phyloP scores from a whole-genome alignment of 2,329 filamentous ascomycete species.

The Xylaria digitata region DNA sequence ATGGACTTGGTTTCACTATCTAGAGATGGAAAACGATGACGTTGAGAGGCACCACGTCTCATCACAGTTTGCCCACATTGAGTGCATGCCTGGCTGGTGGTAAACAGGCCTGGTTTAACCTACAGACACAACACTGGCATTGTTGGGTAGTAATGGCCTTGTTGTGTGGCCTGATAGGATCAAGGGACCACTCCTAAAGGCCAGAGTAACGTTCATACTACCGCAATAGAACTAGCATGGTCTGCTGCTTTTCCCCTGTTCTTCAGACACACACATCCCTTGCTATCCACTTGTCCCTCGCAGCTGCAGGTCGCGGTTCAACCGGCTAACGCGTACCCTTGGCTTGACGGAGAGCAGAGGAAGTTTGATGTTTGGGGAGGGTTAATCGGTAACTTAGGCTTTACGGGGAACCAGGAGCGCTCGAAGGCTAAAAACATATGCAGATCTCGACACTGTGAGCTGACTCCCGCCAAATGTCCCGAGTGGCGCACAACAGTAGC shows the following conservation, averaged over 20 bases:
- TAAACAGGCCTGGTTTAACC: conserved; percentile 18
- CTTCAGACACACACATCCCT: conserved; percentile 31
- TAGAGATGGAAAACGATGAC: conserved; percentile 19
- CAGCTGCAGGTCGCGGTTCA: conserved; percentile 39
- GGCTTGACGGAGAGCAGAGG: conserved; percentile 30
- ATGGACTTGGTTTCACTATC: conserved; percentile 20
- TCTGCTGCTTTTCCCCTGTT: conserved; percentile 35
- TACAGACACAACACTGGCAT: conserved; percentile 29
- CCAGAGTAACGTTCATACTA: conserved; percentile 40
- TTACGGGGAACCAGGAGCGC: conserved; percentile 32
- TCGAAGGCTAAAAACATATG: conserved; percentile 27
- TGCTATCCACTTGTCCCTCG: conserved; percentile 38
- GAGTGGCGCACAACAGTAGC: conserved; percentile 41
- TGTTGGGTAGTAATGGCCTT: conserved; percentile 43
- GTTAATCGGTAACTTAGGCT: conserved; percentile 27
- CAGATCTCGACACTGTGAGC: conserved; percentile 41
- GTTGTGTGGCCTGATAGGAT: conserved; percentile 47
- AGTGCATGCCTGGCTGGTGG: conserved; percentile 26
- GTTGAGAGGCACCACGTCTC: conserved; percentile 38
- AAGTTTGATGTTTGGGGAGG: conserved; percentile 22
- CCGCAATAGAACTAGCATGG: conserved; percentile 40
- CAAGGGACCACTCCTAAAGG: conserved; percentile 46
- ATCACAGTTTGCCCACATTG: conserved; percentile 31
- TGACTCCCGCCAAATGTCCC: conserved; percentile 42
- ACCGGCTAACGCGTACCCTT: conserved; percentile 36